phyloP scores from a whole-genome alignment of 179 eudicot genomes.

The Silene coronaria region DNA sequence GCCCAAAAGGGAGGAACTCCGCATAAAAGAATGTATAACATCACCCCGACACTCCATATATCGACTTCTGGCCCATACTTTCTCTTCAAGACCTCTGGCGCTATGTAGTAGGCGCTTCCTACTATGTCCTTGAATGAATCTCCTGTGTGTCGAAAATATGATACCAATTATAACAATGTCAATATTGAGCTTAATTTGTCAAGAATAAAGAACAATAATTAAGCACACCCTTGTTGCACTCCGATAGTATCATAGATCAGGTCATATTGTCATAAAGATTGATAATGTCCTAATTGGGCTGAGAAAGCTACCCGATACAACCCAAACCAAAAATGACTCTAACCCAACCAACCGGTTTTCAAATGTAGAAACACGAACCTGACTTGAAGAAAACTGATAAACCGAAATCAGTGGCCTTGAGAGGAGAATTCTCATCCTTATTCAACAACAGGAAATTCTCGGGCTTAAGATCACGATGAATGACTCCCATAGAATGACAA shows the following conservation, averaged over 20 bases:
- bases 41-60: slow-evolving; percentile 60
- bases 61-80: slow-evolving; percentile 60
- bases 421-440: slow-evolving; percentile 63
- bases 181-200: too few species aligned
- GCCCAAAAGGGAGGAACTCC: slow-evolving; percentile 82
- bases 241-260: too few species aligned
- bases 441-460: slow-evolving; percentile 60
- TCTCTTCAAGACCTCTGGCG: slow-evolving; percentile 59
- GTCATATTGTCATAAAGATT: too few species aligned
- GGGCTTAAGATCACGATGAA: slow-evolving; percentile 73
- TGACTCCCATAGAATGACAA: slow-evolving; percentile 76
- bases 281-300: too few species aligned
- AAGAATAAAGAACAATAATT: too few species aligned
- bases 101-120: slow-evolving; percentile 63
- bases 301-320: too few species aligned
- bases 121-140: slow-evolving; percentile 51
- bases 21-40: slow-evolving; percentile 46
- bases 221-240: too few species aligned
- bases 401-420: slow-evolving; percentile 76
- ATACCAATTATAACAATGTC: neutral
- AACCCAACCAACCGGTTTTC: too few species aligned
- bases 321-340: too few species aligned
- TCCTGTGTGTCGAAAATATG: slow-evolving; percentile 22
- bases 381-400: slow-evolving; percentile 62
- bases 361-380: slow-evolving; percentile 28